These are phyloP conservation scores for Trichophyton verrucosum DNA, from an alignment of 2,329 filamentous ascomycete genomes.

Conservation along the genomic window DNA sequence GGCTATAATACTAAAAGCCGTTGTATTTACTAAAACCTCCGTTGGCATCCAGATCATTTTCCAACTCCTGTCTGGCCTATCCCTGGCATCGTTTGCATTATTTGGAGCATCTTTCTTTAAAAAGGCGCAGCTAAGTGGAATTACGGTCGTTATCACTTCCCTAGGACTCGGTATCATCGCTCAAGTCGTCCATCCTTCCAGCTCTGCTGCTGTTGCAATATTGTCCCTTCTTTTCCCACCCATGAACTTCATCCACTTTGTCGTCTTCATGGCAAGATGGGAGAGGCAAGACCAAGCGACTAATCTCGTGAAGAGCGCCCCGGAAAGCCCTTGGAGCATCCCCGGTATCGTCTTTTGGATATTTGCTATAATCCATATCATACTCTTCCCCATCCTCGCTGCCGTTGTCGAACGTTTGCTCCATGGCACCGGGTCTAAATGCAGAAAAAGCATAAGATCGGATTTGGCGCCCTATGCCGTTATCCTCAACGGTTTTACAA, in stretches of 20 bases:
- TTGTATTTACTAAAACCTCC: conserved; percentile 54
- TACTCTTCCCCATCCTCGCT: conserved; percentile 64
- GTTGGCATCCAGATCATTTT: conserved; percentile 57
- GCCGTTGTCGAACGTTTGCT: conserved; percentile 60
- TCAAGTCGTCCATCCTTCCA: conserved; percentile 50
- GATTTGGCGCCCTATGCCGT: conserved; percentile 43
- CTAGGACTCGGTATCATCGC: conserved; percentile 70
- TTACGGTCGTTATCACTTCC: conserved; percentile 58
- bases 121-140: conserved; percentile 77
- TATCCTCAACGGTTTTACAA: conserved; percentile 59
- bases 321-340: conserved; percentile 53
- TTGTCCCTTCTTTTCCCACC: conserved; percentile 70
- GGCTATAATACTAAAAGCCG: conserved; percentile 44
- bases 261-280: conserved; percentile 62
- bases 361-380: conserved; percentile 63
- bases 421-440: conserved; percentile 57
- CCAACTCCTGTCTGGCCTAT: conserved; percentile 62
- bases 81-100: conserved; percentile 68
- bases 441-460: conserved; percentile 14
- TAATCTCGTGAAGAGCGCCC: conserved; percentile 50
- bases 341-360: conserved; percentile 67
- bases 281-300: conserved; percentile 50
- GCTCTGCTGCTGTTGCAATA: conserved; percentile 52
- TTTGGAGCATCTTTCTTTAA: conserved; percentile 74
- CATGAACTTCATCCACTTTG: conserved; percentile 77